phyloP scores from a whole-genome alignment of 371 early-diverging fungal genomes.

The Mucor irregularis region DNA sequence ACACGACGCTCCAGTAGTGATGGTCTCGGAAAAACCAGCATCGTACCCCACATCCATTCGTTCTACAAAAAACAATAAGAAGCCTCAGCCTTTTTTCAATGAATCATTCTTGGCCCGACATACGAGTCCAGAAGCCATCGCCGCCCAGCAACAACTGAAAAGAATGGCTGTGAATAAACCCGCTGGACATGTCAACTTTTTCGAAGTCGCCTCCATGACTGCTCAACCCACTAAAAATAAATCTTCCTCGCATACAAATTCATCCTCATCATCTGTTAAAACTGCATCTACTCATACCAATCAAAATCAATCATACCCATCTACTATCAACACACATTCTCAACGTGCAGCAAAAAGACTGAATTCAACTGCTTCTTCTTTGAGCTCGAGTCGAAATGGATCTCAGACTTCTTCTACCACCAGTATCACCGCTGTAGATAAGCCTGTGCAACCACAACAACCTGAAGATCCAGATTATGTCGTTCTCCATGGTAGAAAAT shows the following conservation, averaged over 20 bases:
- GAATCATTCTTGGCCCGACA: slow-evolving; percentile 11
- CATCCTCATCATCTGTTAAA: slow-evolving; percentile 8
- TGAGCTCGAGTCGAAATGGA: neutral
- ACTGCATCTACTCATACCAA: slow-evolving; percentile 10
- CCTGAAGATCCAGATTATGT: neutral
- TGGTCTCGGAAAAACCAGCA: neutral
- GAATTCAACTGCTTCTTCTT: neutral
- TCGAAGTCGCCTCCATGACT: slow-evolving; percentile 20
- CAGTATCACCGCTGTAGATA: too few relatives aligned
- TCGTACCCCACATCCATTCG: slow-evolving; percentile 1
- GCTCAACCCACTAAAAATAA: neutral
- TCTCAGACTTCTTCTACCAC: neutral
- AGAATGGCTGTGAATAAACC: slow-evolving; percentile 13
- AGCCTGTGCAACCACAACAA: neutral
- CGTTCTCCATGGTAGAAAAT: slow-evolving; percentile 4
- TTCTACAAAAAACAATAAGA: neutral
- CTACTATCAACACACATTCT: neutral
- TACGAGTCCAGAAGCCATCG: too few relatives aligned
- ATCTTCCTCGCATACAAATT: neutral
- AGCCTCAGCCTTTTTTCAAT: slow-evolving; percentile 19
- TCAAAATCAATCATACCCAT: slow-evolving; percentile 2
- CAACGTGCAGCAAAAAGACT: neutral
- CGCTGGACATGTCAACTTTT: slow-evolving; percentile 16
- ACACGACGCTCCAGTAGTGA: neutral
- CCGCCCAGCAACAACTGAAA: neutral